These are phyloP conservation scores for Cercospora nicotianae DNA, from an alignment of 2,329 filamentous ascomycete species.

Conservation along the genomic window DNA sequence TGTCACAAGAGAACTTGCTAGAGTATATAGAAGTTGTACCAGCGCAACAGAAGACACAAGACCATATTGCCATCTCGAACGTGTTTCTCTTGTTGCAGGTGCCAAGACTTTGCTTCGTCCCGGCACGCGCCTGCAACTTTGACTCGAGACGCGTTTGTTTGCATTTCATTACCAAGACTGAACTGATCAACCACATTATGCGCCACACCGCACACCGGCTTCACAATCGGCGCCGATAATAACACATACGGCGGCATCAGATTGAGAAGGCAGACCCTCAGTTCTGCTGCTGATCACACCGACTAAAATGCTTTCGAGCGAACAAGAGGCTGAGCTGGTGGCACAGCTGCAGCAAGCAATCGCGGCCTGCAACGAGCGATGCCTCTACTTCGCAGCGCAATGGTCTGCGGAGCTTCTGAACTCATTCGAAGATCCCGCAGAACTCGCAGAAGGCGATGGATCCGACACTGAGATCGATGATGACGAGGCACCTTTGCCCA, in stretches of 20 bases:
- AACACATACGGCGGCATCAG: not conserved
- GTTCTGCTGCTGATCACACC: not conserved
- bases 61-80: not conserved
- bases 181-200: not conserved
- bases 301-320: constrained; percentile 38
- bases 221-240: not conserved
- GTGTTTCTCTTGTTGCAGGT: constrained; percentile 2
- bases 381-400: constrained; percentile 94
- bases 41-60: not conserved
- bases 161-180: not conserved
- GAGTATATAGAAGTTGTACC: not conserved
- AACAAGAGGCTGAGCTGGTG: constrained; percentile 61
- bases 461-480: constrained; percentile 54
- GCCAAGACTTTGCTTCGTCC: constrained; percentile 6
- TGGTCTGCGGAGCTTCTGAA: constrained; percentile 96
- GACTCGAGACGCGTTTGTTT: constrained; percentile 5
- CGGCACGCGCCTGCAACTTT: constrained; percentile 6
- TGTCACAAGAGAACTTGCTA: not conserved
- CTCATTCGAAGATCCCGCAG: constrained; percentile 63
- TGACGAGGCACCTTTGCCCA: constrained; percentile 23
- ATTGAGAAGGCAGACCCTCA: not conserved
- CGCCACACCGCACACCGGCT: not conserved
- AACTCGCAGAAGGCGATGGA: constrained; percentile 40
- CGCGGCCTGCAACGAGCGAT: constrained; percentile 88
- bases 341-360: constrained; percentile 79